Base-by-base conservation (phyloP, 768 basidiomycete species). In the Boletus vinaceobasis region DNA sequence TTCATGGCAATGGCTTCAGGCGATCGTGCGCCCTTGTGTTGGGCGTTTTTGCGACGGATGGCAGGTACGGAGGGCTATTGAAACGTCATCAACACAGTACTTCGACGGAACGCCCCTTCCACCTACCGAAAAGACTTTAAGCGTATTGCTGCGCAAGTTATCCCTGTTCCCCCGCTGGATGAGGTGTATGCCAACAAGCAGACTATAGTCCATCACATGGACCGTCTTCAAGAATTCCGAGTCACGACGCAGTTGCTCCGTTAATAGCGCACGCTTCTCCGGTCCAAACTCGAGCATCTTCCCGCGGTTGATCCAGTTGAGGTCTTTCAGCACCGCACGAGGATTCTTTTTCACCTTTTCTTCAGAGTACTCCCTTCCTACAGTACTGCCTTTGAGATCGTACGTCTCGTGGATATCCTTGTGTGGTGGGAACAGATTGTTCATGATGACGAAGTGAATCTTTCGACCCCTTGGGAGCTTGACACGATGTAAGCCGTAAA, bases 371-470 rank as follows among this genome's bases (percentile, higher is more conserved):
- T 85, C 78, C 26, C 96, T 77, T 0, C 95, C 96, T 2, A 96
- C 84, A 0, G 95, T 94, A 44, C 89, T 92, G 2, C 95, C 96
- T 69, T 99, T 98, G 60, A 98, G 79, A 71, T 99, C 96, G 66
- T 90, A 98, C 31, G 95, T 96, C 76, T 98, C 97, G 72, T 99
- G 97, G 40, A 98, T 80, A 69, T 99, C 97, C 60, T 93, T 86
- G 73, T 98, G 96, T 0, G 97, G 88, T 0, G 97, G 96, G 74
- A 99, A 98, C 29, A 99, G 80, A 70, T 99, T 99, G 77, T 98
- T 99, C 94, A 98, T 98, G 73, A 99, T 97, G 52, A 98, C 93
- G 67, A 99, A 99, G 70, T 99, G 97, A 50, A 99, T 99, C 75
- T 99, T 99, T 43, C 81, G 76, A 0, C 97, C 97, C 35, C 82